Evolutionary conservation across 305 asterid genomes (phyloP), one percentile per base, ranked within the genome.

Genomic region (Fraxinus velutina): DNA sequence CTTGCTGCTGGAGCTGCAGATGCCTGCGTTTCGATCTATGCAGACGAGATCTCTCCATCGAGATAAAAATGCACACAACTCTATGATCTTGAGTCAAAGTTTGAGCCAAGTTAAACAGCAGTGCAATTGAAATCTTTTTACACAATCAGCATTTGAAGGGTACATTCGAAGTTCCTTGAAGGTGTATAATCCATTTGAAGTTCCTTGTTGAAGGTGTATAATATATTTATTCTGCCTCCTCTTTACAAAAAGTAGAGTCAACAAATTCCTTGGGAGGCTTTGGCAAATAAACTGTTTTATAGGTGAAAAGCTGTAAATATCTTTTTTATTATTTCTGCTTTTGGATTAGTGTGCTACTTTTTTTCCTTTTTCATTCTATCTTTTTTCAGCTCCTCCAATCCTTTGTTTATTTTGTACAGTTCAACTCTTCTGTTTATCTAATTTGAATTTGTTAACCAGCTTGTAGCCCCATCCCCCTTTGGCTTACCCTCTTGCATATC

Each of bases 1-100:
- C 97, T 97, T 29, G 99, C 99, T 84, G 99, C 98, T 80, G 98
- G 98, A 64, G 97, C 98, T 81, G 91, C 97, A 15, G 99, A 97
- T 89, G 92, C 98, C 72, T 97, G 98, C 79, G 98, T 97, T 70
- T 97, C 99, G 3, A 88, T 97, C 70, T 93, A 97, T 73, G 99
- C 95, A 33, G 97, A 97, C 81, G 99, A 92, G 81, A 83, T 90
- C 4, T 83, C 91, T 79, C 92, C 93, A 19, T 89, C 96, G 27
- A 86, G 95, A 86, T 91, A 84, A 57, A 19, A 57, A 57, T 57
- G 68, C 68, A 19, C 66, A 17, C 29, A 57, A 19, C 68, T 19
- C 29, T 19, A 52, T n/a, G 29, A 19, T 57, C 68, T 57, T 2
- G 29, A 6, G 68, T 57, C 66, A 7, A 55, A 55, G 27, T 27